phyloP scores from a whole-genome alignment of 2,329 filamentous ascomycete genomes.

The Fusarium sp. region DNA sequence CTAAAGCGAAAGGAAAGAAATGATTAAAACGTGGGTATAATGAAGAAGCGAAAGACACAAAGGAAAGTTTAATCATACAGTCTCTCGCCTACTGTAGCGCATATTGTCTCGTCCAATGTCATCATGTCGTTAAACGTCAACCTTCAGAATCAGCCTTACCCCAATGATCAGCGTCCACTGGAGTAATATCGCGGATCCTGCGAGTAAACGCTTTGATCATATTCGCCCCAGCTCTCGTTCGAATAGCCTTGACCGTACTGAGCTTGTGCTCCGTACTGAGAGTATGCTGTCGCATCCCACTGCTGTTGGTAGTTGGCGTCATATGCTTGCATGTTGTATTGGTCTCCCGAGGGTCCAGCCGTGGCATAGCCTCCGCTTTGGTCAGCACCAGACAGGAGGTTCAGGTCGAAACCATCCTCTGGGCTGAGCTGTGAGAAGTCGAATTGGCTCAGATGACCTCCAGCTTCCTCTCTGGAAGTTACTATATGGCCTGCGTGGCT shows the following conservation, averaged over 20 bases:
- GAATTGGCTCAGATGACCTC: conserved; percentile 42
- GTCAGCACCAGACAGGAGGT: conserved; percentile 37
- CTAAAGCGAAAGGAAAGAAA: conserved; percentile 12
- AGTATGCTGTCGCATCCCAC: conserved; percentile 32
- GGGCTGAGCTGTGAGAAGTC: conserved; percentile 47
- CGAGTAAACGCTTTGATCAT: conserved; percentile 39
- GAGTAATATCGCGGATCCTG: conserved; percentile 39
- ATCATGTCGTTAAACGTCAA: conserved; percentile 30
- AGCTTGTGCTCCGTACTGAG: conserved; percentile 34
- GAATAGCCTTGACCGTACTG: conserved; percentile 39
- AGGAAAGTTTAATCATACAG: conserved; percentile 26
- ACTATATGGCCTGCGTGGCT: conserved; percentile 32
- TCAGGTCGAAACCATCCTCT: conserved; percentile 49
- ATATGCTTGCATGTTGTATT: conserved; percentile 30
- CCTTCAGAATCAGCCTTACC: conserved; percentile 25
- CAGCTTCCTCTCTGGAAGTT: conserved; percentile 35
- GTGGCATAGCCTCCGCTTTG: conserved; percentile 41
- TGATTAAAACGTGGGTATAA: conserved; percentile 37
- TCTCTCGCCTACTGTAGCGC: conserved; percentile 2
- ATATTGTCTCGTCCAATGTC: conserved; percentile 10
- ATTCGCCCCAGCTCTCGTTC: conserved; percentile 29
- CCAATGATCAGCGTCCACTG: conserved; percentile 17
- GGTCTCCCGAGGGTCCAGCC: conserved; percentile 33
- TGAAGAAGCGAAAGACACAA: background rate
- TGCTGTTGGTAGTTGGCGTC: conserved; percentile 30